Base-by-base conservation (phyloP, 2,329 filamentous ascomycete species). In the Macrophomina phaseolina region DNA sequence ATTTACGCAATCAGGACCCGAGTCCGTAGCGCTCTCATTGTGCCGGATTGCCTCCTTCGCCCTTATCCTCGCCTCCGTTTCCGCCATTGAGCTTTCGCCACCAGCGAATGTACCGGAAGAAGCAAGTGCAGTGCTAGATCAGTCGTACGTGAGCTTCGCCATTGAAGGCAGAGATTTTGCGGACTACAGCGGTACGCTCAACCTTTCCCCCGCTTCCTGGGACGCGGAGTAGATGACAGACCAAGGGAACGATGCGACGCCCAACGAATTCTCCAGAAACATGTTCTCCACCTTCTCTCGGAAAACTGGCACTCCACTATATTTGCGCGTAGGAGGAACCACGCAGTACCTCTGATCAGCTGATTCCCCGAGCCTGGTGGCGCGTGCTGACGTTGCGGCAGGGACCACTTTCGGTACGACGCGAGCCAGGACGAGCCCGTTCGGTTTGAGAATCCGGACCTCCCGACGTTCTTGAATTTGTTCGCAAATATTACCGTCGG, bases 351-450 rank as follows among this genome's bases (percentile, higher is more conserved):
- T 7, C 36, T 38, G 36, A 38, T 38, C 36, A 38, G 36, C 23
- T 1, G 23, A 23, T 2, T 23, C 23, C 23, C 23, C 23, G 23
- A 23, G 23, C 23, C 23, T 23, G 23, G 23, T 23, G 23, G 23
- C 18, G 32, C 36, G 14, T 9, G 23, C 18, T 42, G 38, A 16
- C 18, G 5, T 32, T 12, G 5, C n/a, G 6, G 28, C 51, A 65
- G 62, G 49, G 62, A 65, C n/a, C 51, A 65, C 32, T 65, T 65
- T 6, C 38, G 32, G 16, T 56, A 65, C 62, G 62, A 65, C 38
- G 38, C 62, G 6, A 16, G n/a, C 9, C 62, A 65, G 16, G 8
- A 23, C 16, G 38, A 48, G n/a, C 28, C 62, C 5, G 28, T 65
- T 16, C 51, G 49, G n/a, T 55, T 55, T n/a, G 48, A 42, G 48